phyloP scores from a whole-genome alignment of 106 monocot species.

The Xerophyta viscosa region DNA sequence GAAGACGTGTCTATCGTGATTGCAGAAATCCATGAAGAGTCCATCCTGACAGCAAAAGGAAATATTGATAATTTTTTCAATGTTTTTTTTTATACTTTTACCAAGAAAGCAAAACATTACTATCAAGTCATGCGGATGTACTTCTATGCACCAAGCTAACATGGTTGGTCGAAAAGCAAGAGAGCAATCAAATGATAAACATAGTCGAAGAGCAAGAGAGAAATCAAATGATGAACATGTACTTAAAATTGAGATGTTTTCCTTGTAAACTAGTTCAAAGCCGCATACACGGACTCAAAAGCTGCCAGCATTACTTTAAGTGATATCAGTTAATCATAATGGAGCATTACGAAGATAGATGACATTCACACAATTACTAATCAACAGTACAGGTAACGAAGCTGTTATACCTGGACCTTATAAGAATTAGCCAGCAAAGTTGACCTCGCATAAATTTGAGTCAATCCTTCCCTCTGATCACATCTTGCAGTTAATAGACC shows the following conservation, averaged over 20 bases:
- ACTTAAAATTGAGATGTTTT: too few relatives aligned
- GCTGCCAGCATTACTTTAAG: too few relatives aligned
- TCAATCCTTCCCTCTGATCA: slow-evolving; percentile 72
- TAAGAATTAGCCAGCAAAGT: slow-evolving; percentile 32
- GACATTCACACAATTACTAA: background rate
- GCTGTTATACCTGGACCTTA: slow-evolving; percentile 39
- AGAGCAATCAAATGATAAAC: too few relatives aligned
- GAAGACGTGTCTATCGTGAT: slow-evolving; percentile 22
- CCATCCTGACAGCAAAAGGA: slow-evolving; percentile 43
- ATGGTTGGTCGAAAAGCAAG: too few relatives aligned
- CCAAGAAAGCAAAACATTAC: too few relatives aligned
- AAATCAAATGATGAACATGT: too few relatives aligned
- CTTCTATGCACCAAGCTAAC: too few relatives aligned
- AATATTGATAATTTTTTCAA: background rate
- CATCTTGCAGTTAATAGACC: slow-evolving; percentile 23
- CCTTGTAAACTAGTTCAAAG: too few relatives aligned
- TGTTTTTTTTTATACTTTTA: too few relatives aligned
- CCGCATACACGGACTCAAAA: too few relatives aligned
- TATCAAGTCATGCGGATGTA: too few relatives aligned
- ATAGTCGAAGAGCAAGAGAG: too few relatives aligned
- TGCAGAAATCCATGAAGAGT: slow-evolving; percentile 68
- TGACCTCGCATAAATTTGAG: slow-evolving; percentile 47
- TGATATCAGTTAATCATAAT: background rate
- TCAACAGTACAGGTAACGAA: background rate
- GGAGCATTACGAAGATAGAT: background rate